These are phyloP conservation scores for Cryptosporidium sp. DNA, from an alignment of 169 alveolate genomes.

Conservation along the genomic window DNA sequence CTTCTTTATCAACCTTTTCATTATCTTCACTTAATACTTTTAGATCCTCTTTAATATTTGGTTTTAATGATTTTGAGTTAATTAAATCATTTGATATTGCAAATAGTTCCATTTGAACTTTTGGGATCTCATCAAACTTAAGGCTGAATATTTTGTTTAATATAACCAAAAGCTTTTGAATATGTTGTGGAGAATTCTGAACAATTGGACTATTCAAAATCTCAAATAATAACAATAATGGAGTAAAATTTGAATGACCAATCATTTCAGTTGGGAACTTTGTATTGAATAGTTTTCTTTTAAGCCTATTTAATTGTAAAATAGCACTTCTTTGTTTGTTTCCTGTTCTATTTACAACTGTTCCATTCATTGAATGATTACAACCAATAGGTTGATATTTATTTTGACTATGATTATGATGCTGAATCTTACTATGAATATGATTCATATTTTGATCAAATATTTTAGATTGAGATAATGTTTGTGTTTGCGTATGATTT, in stretches of 20 bases:
- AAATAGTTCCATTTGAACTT: constrained; percentile 38
- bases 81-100: constrained; percentile 3
- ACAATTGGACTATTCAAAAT: constrained; percentile 22
- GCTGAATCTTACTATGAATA: background rate
- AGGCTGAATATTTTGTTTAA: constrained; percentile 9
- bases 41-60: background rate
- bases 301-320: constrained; percentile 15
- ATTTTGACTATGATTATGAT: background rate
- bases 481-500: background rate
- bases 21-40: background rate
- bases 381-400: background rate
- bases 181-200: constrained; percentile 58
- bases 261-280: constrained; percentile 39
- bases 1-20: background rate
- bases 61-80: background rate
- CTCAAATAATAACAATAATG: constrained; percentile 34
- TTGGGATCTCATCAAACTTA: constrained; percentile 42
- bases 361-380: background rate
- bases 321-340: background rate
- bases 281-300: constrained; percentile 13
- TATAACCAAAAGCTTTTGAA: constrained; percentile 15
- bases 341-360: background rate
- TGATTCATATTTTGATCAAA: background rate
- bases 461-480: background rate
- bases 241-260: constrained; percentile 21